Evolutionary conservation across 495 filamentous ascomycete genomes (phyloP), one percentile per base, ranked within the genome.

Genomic region (Pyrenopolyporus hunteri): DNA sequence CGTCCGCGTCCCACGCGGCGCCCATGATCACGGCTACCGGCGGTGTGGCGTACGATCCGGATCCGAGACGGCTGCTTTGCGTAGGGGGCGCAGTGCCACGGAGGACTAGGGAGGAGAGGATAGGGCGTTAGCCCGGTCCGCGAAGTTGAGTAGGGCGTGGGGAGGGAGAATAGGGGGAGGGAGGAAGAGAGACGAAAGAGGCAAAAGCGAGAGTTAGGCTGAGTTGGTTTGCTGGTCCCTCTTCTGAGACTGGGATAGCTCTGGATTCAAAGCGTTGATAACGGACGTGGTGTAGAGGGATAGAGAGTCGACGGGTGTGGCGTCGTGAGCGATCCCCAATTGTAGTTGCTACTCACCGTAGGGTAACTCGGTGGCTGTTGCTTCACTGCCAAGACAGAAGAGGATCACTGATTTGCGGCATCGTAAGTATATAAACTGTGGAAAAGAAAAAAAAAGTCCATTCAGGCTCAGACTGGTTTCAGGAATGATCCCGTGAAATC

Each of bases 301-400:
- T 19, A 14, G 16, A 22, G n/a, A n/a, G 37, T 40, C n/a, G 7
- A 14, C 16, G 7, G 7, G 14, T 39, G 17, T 39, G 6, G 6
- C 10, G 14, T 19, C 17, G 14, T 9, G 14, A 6, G 16, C 32
- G 31, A 13, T 33, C 2, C 11, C 14, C 4, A 6, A n/a, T 33
- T 10, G 31, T 33, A 13, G 36, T 4, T 29, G 36, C 6, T 4
- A 51, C 51, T 25, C 29, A 63, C 59, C 14, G 16, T 52, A 63
- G 1, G 52, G 52, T n/a, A 57, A 6, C 33, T 63, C 59, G 23
- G 51, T 46, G 32, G 59, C 59, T 6, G 59, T 63, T n/a, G 59
- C 32, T 6, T 57, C 9, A 9, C 46, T 52, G 33, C 59, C 59
- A 10, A 57, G 45, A n/a, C 59, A 63, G 40, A 63, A 57, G 25